Conservation (phyloP, 345 rosid genomes). For the Microcos paniculata region DNA sequence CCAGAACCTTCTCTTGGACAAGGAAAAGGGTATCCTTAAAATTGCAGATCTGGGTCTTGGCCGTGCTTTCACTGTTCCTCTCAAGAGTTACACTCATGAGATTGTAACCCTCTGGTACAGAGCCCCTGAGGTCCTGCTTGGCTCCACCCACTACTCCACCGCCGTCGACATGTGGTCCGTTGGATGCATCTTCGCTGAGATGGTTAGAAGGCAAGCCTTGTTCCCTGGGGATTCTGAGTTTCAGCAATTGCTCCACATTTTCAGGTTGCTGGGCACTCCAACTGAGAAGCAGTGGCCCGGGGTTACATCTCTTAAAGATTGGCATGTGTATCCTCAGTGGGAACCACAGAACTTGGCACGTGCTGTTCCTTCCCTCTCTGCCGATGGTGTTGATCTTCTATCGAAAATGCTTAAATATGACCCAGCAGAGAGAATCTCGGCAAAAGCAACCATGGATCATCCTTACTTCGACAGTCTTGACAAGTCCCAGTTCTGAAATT, state of each 20-base stretch:
- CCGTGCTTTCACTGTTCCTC: constrained; percentile 84
- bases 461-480: constrained; percentile 82
- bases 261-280: constrained; percentile 86
- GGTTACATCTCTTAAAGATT: constrained; percentile 70
- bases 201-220: constrained; percentile 83
- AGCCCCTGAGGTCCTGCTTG: constrained; percentile 90
- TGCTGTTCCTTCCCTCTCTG: constrained; percentile 62
- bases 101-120: constrained; percentile 92
- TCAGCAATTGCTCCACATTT: constrained; percentile 89
- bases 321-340: constrained; percentile 92
- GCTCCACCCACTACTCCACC: constrained; percentile 75
- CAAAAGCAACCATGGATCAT: constrained; percentile 86
- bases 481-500: constrained; percentile 82
- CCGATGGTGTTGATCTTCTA: constrained; percentile 81
- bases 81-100: constrained; percentile 88
- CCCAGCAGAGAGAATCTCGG: constrained; percentile 82
- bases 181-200: constrained; percentile 89
- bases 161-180: constrained; percentile 97
- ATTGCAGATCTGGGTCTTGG: constrained; percentile 90
- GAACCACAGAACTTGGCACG: constrained; percentile 63
- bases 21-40: constrained; percentile 73
- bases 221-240: constrained; percentile 93
- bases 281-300: constrained; percentile 81
- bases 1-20: constrained; percentile 77
- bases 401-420: constrained; percentile 73